Base-by-base conservation (phyloP, 2,329 filamentous ascomycete genomes). In the Pseudocercospora ulei region DNA sequence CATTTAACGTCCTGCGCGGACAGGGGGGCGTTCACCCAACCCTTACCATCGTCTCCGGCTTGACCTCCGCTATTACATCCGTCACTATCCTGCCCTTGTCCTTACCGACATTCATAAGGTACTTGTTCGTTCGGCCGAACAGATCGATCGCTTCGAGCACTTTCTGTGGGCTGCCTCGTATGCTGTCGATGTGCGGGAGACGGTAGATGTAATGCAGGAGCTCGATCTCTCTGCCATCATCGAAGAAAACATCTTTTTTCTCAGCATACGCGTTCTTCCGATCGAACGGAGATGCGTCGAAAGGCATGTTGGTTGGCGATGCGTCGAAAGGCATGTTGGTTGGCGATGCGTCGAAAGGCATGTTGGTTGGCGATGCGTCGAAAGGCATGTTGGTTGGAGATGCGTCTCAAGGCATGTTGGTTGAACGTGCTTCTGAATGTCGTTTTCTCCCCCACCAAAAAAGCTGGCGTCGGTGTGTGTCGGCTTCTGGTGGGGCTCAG, bases 21-120 rank as follows among this genome's bases (percentile, higher is more conserved):
- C 6, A 13, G 8, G 5, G 22, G 14, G 25, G 20, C 14, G 5
- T n/a, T n/a, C n/a, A n/a, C n/a, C n/a, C n/a, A 9, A n/a, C 5
- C 12, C 22, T 17, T 37, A 73, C 73, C 75, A 86, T 82, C 2
- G 68, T 68, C 38, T 73, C 60, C 0, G 81, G 82, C 56, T 79
- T 81, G 31, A 70, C 64, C 46, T 80, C 66, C 12, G 66, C 65
- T 43, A 90, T 86, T 24, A 87, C 60, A 18, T 80, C 69, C 5
- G 71, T 71, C 1, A 88, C 74, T 37, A 85, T 78, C 46, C 68
- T 70, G 30, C 80, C 82, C 62, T 90, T 90, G 54, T 76, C 69
- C 49, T 77, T 70, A 25, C 83, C 82, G 1, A 90, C 75, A 48
- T 86, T 88, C 78, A 88, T 88, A 35, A 88, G 70, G 47, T 79